These are phyloP conservation scores for Cladosporium sp. DNA, from an alignment of 2,329 filamentous ascomycete species.

Conservation along the genomic window DNA sequence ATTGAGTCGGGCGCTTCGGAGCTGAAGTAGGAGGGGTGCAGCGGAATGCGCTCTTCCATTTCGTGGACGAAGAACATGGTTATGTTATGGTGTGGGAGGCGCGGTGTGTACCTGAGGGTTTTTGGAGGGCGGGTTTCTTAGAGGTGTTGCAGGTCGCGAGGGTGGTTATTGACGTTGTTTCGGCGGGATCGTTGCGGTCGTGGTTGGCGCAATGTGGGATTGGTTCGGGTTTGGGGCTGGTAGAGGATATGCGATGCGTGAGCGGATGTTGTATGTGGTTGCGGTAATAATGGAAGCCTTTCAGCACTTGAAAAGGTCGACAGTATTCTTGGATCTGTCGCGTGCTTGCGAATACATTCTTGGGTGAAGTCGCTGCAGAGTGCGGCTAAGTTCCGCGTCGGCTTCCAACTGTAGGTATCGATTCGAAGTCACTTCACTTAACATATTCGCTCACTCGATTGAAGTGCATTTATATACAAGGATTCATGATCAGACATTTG, in stretches of 20 bases:
- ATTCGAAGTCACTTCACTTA: not conserved
- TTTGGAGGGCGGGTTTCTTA: not conserved
- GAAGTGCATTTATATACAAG: too few species aligned
- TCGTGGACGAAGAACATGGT: slow-evolving; percentile 97
- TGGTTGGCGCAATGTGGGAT: not conserved
- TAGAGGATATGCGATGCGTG: not conserved
- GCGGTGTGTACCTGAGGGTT: not conserved
- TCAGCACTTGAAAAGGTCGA: slow-evolving; percentile 22
- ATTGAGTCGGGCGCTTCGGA: slow-evolving; percentile 90
- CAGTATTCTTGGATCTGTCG: not conserved
- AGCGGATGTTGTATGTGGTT: not conserved
- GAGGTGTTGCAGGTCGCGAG: not conserved
- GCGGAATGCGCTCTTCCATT: slow-evolving; percentile 86
- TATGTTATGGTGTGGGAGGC: not conserved
- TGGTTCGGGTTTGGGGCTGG: not conserved
- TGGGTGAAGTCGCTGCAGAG: slow-evolving; percentile 4
- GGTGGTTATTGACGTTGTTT: not conserved
- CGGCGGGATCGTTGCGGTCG: not conserved
- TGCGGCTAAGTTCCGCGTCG: not conserved
- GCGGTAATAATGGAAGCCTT: slow-evolving; percentile 20
- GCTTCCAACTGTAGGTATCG: not conserved
- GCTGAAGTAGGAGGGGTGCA: slow-evolving; percentile 96
- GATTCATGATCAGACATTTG: too few species aligned
- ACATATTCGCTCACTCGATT: not conserved
- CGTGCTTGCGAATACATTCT: slow-evolving; percentile 6